phyloP scores from a whole-genome alignment of 352 stramenopile species.

The Pythium oligandrum region DNA sequence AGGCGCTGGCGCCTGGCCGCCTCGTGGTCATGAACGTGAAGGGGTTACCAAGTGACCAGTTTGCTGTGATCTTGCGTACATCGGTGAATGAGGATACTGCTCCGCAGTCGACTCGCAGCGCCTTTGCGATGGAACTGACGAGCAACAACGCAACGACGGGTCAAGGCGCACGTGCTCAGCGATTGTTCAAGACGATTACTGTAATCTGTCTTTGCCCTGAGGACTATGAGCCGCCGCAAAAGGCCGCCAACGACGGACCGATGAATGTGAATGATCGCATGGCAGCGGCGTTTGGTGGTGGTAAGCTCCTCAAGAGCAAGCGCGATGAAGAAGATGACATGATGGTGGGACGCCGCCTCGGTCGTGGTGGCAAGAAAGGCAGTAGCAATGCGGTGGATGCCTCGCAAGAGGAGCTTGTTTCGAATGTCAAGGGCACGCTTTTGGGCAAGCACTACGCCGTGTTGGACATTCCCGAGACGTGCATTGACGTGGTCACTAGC shows the following conservation, averaged over 20 bases:
- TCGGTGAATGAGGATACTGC: slow-evolving; percentile 17
- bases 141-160: slow-evolving; percentile 6
- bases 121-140: not conserved
- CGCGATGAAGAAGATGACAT: slow-evolving; percentile 41
- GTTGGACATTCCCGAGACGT: slow-evolving; percentile 74
- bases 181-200: slow-evolving; percentile 73
- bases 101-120: not conserved
- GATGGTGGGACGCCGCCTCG: slow-evolving; percentile 28
- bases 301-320: slow-evolving; percentile 48
- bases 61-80: slow-evolving; percentile 61
- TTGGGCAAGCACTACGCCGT: slow-evolving; percentile 67
- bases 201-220: slow-evolving; percentile 65
- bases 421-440: slow-evolving; percentile 48
- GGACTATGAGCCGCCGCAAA: slow-evolving; percentile 51
- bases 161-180: slow-evolving; percentile 16
- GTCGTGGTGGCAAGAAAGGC: slow-evolving; percentile 7
- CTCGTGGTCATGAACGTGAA: slow-evolving; percentile 64
- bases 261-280: not conserved
- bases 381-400: slow-evolving; percentile 19
- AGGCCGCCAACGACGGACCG: slow-evolving; percentile 9
- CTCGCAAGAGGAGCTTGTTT: slow-evolving; percentile 37
- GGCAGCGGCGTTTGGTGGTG: slow-evolving; percentile 20
- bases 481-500: slow-evolving; percentile 61
- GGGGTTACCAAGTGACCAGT: slow-evolving; percentile 47
- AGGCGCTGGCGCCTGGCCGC: slow-evolving; percentile 54